A percentile compares a stretch with the other conserved stretches of the same genome.
Evolutionary conservation across 1,284 basidiomycete genomes (phyloP).

Genomic region (Neolentinus lepideus): DNA sequence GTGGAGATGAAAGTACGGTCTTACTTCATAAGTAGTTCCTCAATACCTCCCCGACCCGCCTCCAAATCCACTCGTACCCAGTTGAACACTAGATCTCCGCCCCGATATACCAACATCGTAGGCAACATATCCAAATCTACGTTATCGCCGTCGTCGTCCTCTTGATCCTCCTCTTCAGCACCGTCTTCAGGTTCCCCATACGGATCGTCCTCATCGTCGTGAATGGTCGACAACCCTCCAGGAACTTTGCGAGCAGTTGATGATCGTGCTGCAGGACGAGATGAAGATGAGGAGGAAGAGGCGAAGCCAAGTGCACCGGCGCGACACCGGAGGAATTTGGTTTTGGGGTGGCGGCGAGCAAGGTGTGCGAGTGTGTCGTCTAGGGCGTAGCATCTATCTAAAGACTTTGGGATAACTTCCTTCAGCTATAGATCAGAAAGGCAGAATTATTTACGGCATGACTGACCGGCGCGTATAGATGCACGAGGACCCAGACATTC

Average conservation of each 20-base stretch:
- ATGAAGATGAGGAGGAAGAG: conserved; percentile 23
- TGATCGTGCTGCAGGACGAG: conserved; percentile 7
- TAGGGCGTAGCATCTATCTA: conserved; percentile 65
- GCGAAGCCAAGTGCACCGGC: conserved; percentile 77
- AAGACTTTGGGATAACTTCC: conserved; percentile 34
- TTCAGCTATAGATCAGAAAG: conserved; percentile 1
- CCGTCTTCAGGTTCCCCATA: conserved; percentile 29
- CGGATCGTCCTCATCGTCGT: conserved; percentile 40
- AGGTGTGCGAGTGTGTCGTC: conserved; percentile 65
- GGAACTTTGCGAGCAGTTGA: conserved; percentile 7
- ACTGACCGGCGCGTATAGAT: conserved; percentile 78
- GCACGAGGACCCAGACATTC: conserved; percentile 72
- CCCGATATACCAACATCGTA: conserved; percentile 76
- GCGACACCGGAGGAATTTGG: conserved; percentile 73
- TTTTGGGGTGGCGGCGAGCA: conserved; percentile 61
- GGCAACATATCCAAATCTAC: conserved; percentile 80
- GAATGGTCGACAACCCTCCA: conserved; percentile 10
- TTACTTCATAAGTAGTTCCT: conserved; percentile 60
- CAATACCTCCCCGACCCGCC: conserved; percentile 55
- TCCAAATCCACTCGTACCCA: conserved; percentile 87
- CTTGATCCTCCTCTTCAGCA: conserved; percentile 28
- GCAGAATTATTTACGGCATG: neutral
- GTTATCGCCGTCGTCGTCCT: conserved; percentile 38
- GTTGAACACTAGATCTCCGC: conserved; percentile 74
- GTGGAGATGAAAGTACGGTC: too few species aligned